Evolutionary conservation across 768 basidiomycete genomes (phyloP).

Genomic region (Rhodotorula paludigena): DNA sequence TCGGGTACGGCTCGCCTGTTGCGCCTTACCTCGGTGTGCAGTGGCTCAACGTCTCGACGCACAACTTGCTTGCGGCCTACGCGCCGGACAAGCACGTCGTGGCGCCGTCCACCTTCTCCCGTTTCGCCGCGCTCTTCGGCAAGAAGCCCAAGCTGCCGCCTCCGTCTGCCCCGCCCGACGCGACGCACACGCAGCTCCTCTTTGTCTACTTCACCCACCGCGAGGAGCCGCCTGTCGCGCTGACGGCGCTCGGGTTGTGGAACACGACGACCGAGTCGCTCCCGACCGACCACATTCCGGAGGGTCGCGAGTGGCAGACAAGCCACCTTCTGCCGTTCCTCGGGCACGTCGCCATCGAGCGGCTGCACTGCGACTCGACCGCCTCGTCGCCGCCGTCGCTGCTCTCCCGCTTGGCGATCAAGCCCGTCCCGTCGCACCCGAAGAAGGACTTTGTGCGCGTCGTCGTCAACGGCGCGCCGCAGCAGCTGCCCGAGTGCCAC

Average conservation of each 20-base stretch:
- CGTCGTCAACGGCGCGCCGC: conserved; percentile 49
- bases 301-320: conserved; percentile 47
- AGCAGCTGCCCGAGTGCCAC: conserved; percentile 46
- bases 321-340: conserved; percentile 50
- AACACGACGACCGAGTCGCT: conserved; percentile 44
- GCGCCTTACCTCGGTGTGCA: conserved; percentile 48
- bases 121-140: not conserved
- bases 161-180: conserved; percentile 48
- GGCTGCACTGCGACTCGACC: conserved; percentile 41
- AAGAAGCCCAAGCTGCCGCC: conserved; percentile 41
- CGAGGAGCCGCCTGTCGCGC: conserved; percentile 49
- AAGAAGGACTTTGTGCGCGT: conserved; percentile 45
- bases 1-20: conserved; percentile 47
- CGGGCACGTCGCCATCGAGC: conserved; percentile 50
- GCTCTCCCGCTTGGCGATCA: not conserved
- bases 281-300: conserved; percentile 32
- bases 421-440: conserved; percentile 8
- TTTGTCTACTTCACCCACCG: conserved; percentile 51
- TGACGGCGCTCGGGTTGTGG: conserved; percentile 49
- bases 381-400: not conserved
- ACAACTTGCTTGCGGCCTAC: conserved; percentile 28
- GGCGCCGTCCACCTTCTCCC: not conserved
- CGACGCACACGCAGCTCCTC: conserved; percentile 49
- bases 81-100: conserved; percentile 15
- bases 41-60: conserved; percentile 47